Conservation (phyloP, 768 basidiomycete species). For the Leccinellum luteum region DNA sequence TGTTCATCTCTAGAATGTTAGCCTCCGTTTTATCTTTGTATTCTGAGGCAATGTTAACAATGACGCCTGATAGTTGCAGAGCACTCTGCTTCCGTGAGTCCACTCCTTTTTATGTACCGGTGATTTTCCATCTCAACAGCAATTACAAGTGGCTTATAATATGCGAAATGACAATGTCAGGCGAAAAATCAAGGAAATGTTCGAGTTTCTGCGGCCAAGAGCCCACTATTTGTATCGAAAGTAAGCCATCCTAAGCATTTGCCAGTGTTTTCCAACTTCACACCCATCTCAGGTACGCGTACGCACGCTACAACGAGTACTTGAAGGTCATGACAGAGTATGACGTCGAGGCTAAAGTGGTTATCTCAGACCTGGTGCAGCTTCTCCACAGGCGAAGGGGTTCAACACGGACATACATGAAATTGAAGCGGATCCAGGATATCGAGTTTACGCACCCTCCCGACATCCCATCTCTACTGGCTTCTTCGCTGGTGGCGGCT, state of each 20-base stretch:
- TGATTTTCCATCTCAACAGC: neutral
- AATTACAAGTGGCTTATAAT: constrained; percentile 31
- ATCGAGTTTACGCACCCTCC: constrained; percentile 29
- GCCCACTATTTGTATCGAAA: constrained; percentile 10
- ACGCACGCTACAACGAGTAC: neutral
- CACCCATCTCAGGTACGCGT: neutral
- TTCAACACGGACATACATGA: neutral
- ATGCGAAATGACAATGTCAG: neutral
- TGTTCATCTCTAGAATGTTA: constrained; percentile 51
- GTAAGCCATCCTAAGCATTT: neutral
- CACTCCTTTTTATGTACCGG: neutral
- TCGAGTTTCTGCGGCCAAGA: constrained; percentile 8
- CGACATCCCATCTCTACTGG: constrained; percentile 32
- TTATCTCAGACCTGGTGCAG: constrained; percentile 22
- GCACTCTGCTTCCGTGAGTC: constrained; percentile 47
- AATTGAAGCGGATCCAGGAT: constrained; percentile 24
- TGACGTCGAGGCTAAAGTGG: constrained; percentile 7
- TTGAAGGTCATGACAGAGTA: constrained; percentile 14
- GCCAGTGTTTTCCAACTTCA: neutral
- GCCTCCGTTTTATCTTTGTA: constrained; percentile 16
- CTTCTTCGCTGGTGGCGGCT: constrained; percentile 12
- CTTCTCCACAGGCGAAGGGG: constrained; percentile 19
- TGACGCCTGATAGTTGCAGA: constrained; percentile 38
- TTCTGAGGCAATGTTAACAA: neutral
- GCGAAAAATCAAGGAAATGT: constrained; percentile 4